Base-by-base conservation (phyloP, 2,329 filamentous ascomycete species). In the Colletotrichum nymphaeae region DNA sequence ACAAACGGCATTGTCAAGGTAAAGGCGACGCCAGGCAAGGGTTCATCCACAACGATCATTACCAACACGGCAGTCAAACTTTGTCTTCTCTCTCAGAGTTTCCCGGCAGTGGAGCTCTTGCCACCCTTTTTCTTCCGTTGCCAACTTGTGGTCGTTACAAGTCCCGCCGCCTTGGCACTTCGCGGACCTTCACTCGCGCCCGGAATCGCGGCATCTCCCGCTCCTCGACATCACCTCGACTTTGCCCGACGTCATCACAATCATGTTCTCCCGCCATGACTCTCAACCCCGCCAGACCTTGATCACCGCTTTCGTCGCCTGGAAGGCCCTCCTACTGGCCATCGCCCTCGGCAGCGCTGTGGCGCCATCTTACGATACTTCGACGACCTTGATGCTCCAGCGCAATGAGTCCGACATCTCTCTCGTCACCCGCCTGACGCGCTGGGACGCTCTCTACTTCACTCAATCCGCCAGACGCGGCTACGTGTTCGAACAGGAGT, bases 391-490 rank as follows among this genome's bases (percentile, higher is more conserved):
- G 83, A 67, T 72, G 62, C 81, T 87, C 75, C 77, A 80, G 67
- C 76, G 76, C 24, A 75, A 75, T 46, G 56, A 68, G 67, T 62
- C 67, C 49, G 58, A 62, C 75, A 74, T 81, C 63, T 81, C 83
- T 73, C 77, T 93, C 2, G 81, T 86, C 24, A 82, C 87, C 42
- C 90, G 90, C 56, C 84, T 97, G 71, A 91, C 91, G 7, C 88
- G 93, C 80, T 97, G 94, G 94, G 94, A 97, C 81, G 93, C 92
- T 37, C 86, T 97, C 76, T 97, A 96, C 81, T 96, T 92, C 78
- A 84, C 92, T 72, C 88, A 91, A 76, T 81, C 86, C 57, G 89
- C 93, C 5, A 86, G 86, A 55, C 86, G 89, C 12, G 93, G 93
- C 42, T 92, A 94, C 77, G 68, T 92, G 12, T 93, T 91, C 80